Conservation (phyloP, 2,329 filamentous ascomycete species). For the Magnaporthales sp. region DNA sequence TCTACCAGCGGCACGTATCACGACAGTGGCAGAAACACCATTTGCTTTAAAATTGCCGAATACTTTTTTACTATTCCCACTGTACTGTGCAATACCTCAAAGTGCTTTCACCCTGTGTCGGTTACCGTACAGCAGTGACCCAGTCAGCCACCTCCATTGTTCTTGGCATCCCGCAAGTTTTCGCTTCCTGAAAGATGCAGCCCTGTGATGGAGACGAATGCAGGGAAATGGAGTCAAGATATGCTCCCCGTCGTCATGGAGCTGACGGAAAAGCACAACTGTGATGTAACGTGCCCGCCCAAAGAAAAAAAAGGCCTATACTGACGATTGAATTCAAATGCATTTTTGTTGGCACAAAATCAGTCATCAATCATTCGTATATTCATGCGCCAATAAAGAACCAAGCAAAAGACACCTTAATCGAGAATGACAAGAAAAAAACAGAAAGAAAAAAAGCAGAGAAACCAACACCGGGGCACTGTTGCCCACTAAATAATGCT, state of each 20-base stretch:
- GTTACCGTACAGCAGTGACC: no score
- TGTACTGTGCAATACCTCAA: neutral
- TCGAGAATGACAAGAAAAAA: neutral
- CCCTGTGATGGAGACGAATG: neutral
- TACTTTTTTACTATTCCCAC: neutral
- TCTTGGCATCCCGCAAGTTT: neutral
- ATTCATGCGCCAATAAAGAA: neutral
- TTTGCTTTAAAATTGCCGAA: neutral
- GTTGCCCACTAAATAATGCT: neutral
- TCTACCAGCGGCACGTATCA: neutral
- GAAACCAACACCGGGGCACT: constrained; percentile 2
- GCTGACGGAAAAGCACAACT: neutral
- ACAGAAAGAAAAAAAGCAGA: constrained; percentile 1
- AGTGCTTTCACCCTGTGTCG: neutral
- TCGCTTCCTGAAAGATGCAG: neutral
- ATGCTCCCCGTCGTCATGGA: neutral
- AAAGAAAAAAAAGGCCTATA: neutral
- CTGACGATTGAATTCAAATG: neutral
- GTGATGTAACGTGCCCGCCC: neutral
- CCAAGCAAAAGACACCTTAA: neutral
- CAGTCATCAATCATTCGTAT: constrained; percentile 1
- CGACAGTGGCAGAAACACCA: neutral
- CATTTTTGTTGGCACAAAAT: neutral
- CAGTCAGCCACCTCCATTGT: neutral
- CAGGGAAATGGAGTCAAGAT: neutral